Base-by-base conservation (phyloP, 1,284 basidiomycete genomes). In the Fomitiporia mediterranea region DNA sequence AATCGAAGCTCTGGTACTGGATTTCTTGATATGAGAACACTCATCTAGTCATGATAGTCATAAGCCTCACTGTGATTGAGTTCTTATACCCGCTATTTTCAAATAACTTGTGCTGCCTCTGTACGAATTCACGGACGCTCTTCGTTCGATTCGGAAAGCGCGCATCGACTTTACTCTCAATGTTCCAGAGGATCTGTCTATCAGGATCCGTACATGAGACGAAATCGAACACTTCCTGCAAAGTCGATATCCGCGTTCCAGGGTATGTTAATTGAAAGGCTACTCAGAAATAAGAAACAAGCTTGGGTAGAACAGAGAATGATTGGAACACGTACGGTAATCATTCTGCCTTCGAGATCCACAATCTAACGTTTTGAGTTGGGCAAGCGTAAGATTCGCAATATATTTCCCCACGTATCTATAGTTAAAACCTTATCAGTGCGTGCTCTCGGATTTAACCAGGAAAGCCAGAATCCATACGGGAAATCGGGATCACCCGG, bases 141-240 rank as follows among this genome's bases (percentile, higher is more conserved):
- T 72, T 72, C 6, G 89, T 90, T 43, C 73, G 70, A 63, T 83
- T 79, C 8, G 76, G 73, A 56, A 74, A 66, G 30, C 72, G 74
- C 2, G 86, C 72, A 63, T 91, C 77, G 57, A 91, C 79, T 69
- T 91, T 92, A 40, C 84, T 86, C 70, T 91, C 89, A 58, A 92
- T 86, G 66, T 91, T 91, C 79, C 83, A 89, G 30, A 76, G 69
- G 21, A 90, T 76, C 40, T 73, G 67, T 55, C 79, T 79, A 28
- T 74, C 66, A 1, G 80, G 78, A 64, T 88, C 88, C 2, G 80
- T 84, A 63, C 89, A 91, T 46, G 76, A 74, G 6, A 81, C 85
- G 64, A 91, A 91, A 48, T 82, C 79, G 63, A 92, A 90, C 9
- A 90, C 70, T 68, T 91, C 86, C 61, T 76, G 68, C 32, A 91